Percentiles rank a stretch among this genome's conserved stretches.
Evolutionary conservation across 2,329 filamentous ascomycete species (phyloP).

Genomic region (Colletotrichum spaethianum): DNA sequence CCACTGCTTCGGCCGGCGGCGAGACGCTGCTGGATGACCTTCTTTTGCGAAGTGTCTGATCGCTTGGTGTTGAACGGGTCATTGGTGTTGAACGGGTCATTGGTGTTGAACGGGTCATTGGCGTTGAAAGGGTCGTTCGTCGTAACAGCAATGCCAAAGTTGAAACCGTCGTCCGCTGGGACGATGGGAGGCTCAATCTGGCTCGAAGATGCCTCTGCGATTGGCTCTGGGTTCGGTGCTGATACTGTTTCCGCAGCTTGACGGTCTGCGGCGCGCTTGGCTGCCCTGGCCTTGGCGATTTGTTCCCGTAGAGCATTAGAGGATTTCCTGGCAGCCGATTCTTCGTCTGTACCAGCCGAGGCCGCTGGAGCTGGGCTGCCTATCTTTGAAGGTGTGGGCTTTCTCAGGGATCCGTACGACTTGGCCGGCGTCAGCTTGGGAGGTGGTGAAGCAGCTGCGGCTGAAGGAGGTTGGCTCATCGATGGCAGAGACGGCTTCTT

Average conservation of each 20-base stretch:
- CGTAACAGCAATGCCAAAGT: constrained; percentile 60
- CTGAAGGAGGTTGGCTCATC: constrained; percentile 45
- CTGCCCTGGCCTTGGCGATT: constrained; percentile 92
- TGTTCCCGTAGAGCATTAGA: constrained; percentile 88
- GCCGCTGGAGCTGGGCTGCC: constrained; percentile 6
- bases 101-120: constrained; percentile 76
- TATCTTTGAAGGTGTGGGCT: constrained; percentile 21
- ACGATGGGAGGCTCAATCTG: constrained; percentile 53
- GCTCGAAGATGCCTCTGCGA: neutral
- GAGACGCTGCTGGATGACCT: constrained; percentile 81
- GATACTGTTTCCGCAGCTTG: constrained; percentile 45
- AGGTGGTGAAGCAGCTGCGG: constrained; percentile 10
- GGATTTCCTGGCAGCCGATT: constrained; percentile 68
- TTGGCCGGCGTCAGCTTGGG: constrained; percentile 29
- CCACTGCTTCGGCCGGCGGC: constrained; percentile 82
- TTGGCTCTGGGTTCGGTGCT: neutral
- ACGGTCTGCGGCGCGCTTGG: constrained; percentile 70
- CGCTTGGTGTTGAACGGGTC: constrained; percentile 77
- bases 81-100: constrained; percentile 80
- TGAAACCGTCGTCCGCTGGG: constrained; percentile 59
- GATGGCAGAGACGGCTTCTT: constrained; percentile 68
- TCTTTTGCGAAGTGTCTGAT: constrained; percentile 72
- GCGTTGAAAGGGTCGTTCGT: constrained; percentile 82
- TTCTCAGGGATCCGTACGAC: constrained; percentile 35
- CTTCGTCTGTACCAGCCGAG: constrained; percentile 47